Base-by-base conservation (phyloP, 176 grass and related monocot species). In the Paspalum notatum region DNA sequence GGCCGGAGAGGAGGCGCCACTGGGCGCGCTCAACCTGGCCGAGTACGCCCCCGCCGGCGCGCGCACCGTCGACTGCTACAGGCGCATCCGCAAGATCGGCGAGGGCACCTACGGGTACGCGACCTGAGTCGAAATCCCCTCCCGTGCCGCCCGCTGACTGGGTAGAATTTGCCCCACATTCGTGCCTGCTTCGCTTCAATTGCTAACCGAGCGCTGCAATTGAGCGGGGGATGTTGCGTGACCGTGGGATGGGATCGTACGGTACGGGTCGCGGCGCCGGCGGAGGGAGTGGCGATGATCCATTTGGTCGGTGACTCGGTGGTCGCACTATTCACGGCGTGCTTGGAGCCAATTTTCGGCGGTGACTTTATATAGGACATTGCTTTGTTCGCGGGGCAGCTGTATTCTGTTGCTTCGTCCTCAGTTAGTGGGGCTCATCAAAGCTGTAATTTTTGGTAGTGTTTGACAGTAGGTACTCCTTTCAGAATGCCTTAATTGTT, bases 1-100 rank as follows among this genome's bases (percentile, higher is more conserved):
- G 87, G 64, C 38, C 53, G 87, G 82, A 60, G 54, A 89, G 56
- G 91, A 80, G 66, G 91, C 88, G 25, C 65, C 80, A 9, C 83
- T 81, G n/a, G 91, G 88, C 16, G 79, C 78, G 1, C 75, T 94
- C 60, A 91, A 94, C 69, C 71, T 94, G n/a, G 18, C 73, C 3
- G 80, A 81, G 76, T 83, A 85, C 86, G 75, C 88, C 25, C 84
- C 88, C 25, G 78, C 85, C 75, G 85, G 91, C 9, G 89, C 88
- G 22, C 88, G 91, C 61, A 89, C 83, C 46, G 88, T 94, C 71
- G 88, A 94, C 51, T 94, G 88, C 91, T 94, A 88, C 83, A 87
- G 78, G 85, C 86, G 89, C 78, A 91, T 94, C 83, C 88, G 89
- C 83, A 90, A 94, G 88, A 94, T 94, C 60, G 91, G 91, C 57